phyloP scores from a whole-genome alignment of 78 protist species.

The Dictyostelium firmibasis region DNA sequence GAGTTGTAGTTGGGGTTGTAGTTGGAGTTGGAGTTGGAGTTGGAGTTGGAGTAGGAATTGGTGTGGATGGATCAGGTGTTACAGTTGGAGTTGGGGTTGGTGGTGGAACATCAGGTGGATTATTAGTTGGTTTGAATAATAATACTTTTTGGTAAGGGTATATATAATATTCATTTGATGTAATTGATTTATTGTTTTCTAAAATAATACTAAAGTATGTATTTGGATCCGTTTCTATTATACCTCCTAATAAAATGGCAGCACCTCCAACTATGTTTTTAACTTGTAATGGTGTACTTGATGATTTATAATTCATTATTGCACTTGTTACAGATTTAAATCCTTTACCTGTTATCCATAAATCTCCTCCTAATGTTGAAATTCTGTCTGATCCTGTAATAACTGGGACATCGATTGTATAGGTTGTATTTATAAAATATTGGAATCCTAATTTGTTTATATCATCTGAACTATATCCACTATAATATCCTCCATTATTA shows the following conservation, averaged over 20 bases:
- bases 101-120: not conserved
- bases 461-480: not conserved
- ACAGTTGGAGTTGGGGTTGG: not conserved
- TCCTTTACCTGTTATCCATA: not conserved
- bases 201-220: not conserved
- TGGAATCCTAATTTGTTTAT: not conserved
- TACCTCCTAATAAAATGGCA: not conserved
- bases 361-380: not conserved
- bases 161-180: not conserved
- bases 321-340: not conserved
- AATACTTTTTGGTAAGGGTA: not conserved
- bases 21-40: not conserved
- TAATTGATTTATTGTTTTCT: too few species aligned
- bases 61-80: too few species aligned
- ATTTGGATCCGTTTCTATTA: not conserved
- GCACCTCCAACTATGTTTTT: not conserved
- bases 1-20: too few species aligned
- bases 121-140: not conserved
- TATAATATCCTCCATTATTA: not conserved
- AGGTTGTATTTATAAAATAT: not conserved
- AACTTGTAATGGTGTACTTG: not conserved
- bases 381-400: not conserved
- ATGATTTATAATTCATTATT: not conserved
- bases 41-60: not conserved
- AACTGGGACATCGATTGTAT: not conserved